These are phyloP conservation scores for Yarrowia galli DNA, from an alignment of 1,139 yeast species.

Conservation along the genomic window DNA sequence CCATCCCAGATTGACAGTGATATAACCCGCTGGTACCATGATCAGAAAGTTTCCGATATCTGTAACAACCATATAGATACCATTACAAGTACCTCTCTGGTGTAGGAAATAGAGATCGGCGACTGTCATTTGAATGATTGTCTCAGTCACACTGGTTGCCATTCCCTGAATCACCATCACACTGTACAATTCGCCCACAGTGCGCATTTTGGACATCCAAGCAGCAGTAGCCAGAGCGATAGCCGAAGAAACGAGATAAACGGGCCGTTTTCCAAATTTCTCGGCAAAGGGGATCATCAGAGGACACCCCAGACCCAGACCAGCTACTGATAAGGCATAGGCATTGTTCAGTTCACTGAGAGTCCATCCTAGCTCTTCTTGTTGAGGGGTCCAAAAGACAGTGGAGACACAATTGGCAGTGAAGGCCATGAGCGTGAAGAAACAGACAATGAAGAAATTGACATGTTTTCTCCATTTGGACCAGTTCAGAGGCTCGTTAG, in stretches of 20 bases:
- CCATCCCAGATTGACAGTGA: not conserved
- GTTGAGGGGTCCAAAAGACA: not conserved
- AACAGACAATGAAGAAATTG: not conserved
- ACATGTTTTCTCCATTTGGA: not conserved
- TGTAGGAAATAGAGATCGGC: not conserved
- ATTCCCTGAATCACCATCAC: not conserved
- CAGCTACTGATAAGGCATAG: not conserved
- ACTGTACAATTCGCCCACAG: not conserved
- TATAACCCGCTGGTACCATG: not conserved
- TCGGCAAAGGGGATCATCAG: constrained; percentile 4
- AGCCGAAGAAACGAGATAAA: not conserved
- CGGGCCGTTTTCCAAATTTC: constrained; percentile 13
- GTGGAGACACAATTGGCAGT: not conserved
- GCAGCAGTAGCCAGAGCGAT: not conserved
- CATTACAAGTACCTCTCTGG: constrained; percentile 1
- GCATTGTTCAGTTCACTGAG: not conserved
- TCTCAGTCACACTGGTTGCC: not conserved
- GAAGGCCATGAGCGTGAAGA: constrained; percentile 1
- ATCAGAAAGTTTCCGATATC: not conserved
- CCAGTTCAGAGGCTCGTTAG: constrained; percentile 14
- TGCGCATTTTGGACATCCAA: not conserved
- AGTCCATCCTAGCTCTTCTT: not conserved
- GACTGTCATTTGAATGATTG: not conserved
- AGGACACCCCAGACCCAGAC: not conserved
- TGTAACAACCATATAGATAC: not conserved